phyloP scores from a whole-genome alignment of 805 yeast species.

The Wickerhamomyces subpelliculosus region DNA sequence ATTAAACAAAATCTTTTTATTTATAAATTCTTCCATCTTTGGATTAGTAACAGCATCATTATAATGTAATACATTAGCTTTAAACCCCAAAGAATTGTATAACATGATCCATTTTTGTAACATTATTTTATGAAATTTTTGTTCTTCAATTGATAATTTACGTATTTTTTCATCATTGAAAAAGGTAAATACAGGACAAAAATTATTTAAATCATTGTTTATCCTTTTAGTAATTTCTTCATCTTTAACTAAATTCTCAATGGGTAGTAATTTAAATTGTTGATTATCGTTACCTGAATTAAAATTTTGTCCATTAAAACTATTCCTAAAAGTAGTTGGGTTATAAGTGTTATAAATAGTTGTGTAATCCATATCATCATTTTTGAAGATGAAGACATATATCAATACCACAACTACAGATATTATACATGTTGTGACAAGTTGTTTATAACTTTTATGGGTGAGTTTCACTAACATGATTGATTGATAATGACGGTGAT shows the following conservation, averaged over 20 bases:
- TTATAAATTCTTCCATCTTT: constrained; percentile 4
- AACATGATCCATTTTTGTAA: constrained; percentile 11
- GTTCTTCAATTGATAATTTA: constrained; percentile 11
- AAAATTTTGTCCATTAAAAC: constrained; percentile 25
- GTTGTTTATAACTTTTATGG: too few species aligned
- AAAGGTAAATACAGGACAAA: constrained; percentile 11
- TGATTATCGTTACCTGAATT: constrained; percentile 65
- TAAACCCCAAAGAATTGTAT: constrained; percentile 14
- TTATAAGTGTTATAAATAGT: constrained; percentile 1
- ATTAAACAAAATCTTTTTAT: constrained; percentile 4
- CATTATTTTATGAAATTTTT: constrained; percentile 10
- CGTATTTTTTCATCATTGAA: constrained; percentile 15
- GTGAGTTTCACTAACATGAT: too few species aligned
- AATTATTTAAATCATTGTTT: constrained; percentile 3
- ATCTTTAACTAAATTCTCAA: constrained; percentile 4
- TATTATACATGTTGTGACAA: neutral
- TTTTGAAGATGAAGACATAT: neutral
- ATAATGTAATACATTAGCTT: constrained; percentile 10
- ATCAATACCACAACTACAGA: neutral
- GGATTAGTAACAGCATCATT: constrained; percentile 13
- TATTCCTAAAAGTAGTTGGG: neutral
- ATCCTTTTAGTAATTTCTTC: constrained; percentile 7
- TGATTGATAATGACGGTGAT: neutral
- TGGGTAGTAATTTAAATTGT: constrained; percentile 16
- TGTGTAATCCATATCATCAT: neutral